Evolutionary conservation across 73 alveolate species (phyloP).

Genomic region (Diophrys appendiculata): DNA sequence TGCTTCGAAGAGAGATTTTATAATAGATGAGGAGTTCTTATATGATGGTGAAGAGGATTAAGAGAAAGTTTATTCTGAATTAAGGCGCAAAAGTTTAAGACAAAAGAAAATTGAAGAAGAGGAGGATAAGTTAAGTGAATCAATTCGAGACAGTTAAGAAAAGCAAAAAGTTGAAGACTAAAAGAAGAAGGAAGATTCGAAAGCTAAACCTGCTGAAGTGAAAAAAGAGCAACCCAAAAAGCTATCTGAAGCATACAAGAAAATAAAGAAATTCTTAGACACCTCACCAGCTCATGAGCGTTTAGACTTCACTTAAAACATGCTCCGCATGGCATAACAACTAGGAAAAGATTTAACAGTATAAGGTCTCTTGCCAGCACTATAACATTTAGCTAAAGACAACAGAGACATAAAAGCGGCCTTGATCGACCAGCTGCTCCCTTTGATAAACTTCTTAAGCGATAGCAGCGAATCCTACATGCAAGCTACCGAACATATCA

Average conservation of each 20-base stretch:
- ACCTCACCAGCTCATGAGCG: constrained; percentile 28
- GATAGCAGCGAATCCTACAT: constrained; percentile 36
- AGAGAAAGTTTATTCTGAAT: constrained; percentile 39
- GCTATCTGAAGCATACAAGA: constrained; percentile 32
- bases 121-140: constrained; percentile 39
- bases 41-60: constrained; percentile 55
- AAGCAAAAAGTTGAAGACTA: too few species aligned
- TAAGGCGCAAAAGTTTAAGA: constrained; percentile 33
- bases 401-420: constrained; percentile 48
- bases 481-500: constrained; percentile 24
- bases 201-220: constrained; percentile 18
- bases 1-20: constrained; percentile 8
- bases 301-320: constrained; percentile 51
- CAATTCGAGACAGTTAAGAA: constrained; percentile 7
- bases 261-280: constrained; percentile 39
- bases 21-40: constrained; percentile 53
- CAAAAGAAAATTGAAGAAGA: constrained; percentile 53
- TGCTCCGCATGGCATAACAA: constrained; percentile 41
- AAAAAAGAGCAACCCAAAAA: constrained; percentile 32
- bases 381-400: constrained; percentile 31
- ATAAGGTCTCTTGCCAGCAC: constrained; percentile 37
- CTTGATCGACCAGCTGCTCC: constrained; percentile 45
- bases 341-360: constrained; percentile 26
- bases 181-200: too few species aligned
- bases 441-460: constrained; percentile 33